These are phyloP conservation scores for Suillus discolor DNA, from an alignment of 768 basidiomycete genomes.

Conservation along the genomic window DNA sequence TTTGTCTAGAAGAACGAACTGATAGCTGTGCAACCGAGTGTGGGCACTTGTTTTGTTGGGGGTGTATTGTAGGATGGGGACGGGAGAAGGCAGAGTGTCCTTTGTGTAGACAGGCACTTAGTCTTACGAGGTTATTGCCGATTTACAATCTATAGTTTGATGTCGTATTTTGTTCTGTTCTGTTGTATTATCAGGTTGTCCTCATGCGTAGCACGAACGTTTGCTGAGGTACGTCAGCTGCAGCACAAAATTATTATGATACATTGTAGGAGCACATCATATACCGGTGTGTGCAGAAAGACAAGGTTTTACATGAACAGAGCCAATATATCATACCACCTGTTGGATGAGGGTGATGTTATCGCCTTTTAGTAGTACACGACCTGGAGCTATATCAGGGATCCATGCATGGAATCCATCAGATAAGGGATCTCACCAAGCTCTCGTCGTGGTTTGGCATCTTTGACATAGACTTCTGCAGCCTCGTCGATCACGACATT, in stretches of 20 bases:
- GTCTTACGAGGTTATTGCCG: conserved; percentile 69
- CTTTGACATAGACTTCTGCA: conserved; percentile 88
- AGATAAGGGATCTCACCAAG: conserved; percentile 60
- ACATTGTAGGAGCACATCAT: conserved; percentile 19
- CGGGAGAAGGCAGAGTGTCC: conserved; percentile 91
- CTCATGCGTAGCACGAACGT: not conserved
- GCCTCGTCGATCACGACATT: conserved; percentile 96
- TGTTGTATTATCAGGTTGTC: not conserved
- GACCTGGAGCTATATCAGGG: conserved; percentile 52
- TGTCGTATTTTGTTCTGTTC: conserved; percentile 13
- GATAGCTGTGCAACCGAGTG: conserved; percentile 85
- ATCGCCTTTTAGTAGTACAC: conserved; percentile 95
- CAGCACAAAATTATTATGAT: conserved; percentile 20
- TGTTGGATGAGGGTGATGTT: conserved; percentile 98
- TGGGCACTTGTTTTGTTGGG: conserved; percentile 90
- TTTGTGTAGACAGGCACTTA: conserved; percentile 77
- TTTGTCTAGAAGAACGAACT: conserved; percentile 85
- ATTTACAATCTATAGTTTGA: conserved; percentile 76
- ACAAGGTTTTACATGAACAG: conserved; percentile 17
- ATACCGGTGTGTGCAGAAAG: conserved; percentile 13
- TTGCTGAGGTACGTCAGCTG: conserved; percentile 3
- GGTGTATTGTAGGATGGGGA: conserved; percentile 87
- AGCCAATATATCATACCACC: conserved; percentile 31
- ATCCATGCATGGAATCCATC: conserved; percentile 10
- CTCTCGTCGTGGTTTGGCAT: conserved; percentile 80